Evolutionary conservation across 768 basidiomycete genomes (phyloP), one percentile per base, ranked within the genome.

Genomic region (Hydnum rufescens): DNA sequence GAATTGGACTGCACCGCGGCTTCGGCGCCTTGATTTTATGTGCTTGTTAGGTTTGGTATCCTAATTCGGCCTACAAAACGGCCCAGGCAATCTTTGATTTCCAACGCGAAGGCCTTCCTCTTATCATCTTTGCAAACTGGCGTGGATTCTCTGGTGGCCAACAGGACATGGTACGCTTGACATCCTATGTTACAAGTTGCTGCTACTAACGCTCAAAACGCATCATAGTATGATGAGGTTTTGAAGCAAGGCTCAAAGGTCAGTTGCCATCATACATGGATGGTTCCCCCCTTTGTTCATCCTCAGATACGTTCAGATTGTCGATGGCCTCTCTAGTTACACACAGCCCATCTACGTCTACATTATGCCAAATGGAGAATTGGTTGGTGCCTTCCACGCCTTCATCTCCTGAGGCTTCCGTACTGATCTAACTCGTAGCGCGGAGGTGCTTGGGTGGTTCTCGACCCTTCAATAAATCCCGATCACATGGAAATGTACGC

Each of bases 401-500:
- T 47, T 23, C 8, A 30, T 3, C 4, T 32, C 8, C 18, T 54
- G 4, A 13, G 31, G 18, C 13, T 31, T 29, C 47, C 36, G 4
- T 49, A n/a, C n/a, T n/a, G n/a, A n/a, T n/a, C n/a, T 39, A 13
- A 13, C 1, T 13, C 36, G 13, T 42, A 61, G 58, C 90, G 95
- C 63, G 95, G 95, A 60, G 95, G 95, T 59, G 95, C 95, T 31
- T 99, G 93, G 93, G 95, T 97, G 58, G 95, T 99, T 1, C 76
- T 99, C 42, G 95, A 99, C 65, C 95, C 95, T 28, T 85, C 87
- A 18, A 97, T 99, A 72, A 97, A 97, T 68, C 70, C 80, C 2
- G 79, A 86, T 60, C 88, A 95, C 65, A 95, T 99, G 93, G 84
- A 95, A 68, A 97, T 99, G 93, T 97, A 90, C 61, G 93, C 92